These are phyloP conservation scores for Aspergillus eucalypticola DNA, from an alignment of 2,329 filamentous ascomycete genomes.

Conservation along the genomic window DNA sequence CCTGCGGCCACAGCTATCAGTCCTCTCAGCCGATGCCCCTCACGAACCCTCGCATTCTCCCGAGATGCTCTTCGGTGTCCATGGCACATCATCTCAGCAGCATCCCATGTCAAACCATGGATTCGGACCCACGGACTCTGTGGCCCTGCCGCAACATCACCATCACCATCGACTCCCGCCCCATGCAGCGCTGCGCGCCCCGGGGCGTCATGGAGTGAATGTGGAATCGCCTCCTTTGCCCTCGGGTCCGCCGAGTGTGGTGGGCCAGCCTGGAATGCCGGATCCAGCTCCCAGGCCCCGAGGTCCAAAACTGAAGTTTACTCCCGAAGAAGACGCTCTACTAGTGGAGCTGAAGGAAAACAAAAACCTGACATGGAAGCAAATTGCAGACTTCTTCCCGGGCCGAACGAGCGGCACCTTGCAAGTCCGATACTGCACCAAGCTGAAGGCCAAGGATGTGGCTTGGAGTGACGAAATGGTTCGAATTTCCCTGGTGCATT, in stretches of 20 bases:
- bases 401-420: conserved; percentile 86
- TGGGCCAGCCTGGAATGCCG: conserved; percentile 86
- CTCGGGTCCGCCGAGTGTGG: conserved; percentile 75
- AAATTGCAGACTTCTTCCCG: conserved; percentile 95
- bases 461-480: conserved; percentile 94
- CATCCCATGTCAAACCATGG: conserved; percentile 31
- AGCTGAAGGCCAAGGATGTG: conserved; percentile 89
- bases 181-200: conserved; percentile 66
- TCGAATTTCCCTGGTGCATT: conserved; percentile 23
- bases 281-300: conserved; percentile 75
- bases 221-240: conserved; percentile 43
- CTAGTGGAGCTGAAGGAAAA: conserved; percentile 91
- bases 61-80: conserved; percentile 38
- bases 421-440: conserved; percentile 93
- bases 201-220: conserved; percentile 62
- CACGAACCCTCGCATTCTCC: conserved; percentile 34
- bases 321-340: conserved; percentile 83
- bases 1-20: conserved; percentile 33
- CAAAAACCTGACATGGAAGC: conserved; percentile 93
- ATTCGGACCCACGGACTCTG: conserved; percentile 43
- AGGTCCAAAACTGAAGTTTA: conserved; percentile 91
- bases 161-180: conserved; percentile 81
- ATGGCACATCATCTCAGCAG: conserved; percentile 33
- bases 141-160: conserved; percentile 60
- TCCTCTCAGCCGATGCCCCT: conserved; percentile 34